Conservation (phyloP, 495 filamentous ascomycete species). For the Penicillium chermesinum region DNA sequence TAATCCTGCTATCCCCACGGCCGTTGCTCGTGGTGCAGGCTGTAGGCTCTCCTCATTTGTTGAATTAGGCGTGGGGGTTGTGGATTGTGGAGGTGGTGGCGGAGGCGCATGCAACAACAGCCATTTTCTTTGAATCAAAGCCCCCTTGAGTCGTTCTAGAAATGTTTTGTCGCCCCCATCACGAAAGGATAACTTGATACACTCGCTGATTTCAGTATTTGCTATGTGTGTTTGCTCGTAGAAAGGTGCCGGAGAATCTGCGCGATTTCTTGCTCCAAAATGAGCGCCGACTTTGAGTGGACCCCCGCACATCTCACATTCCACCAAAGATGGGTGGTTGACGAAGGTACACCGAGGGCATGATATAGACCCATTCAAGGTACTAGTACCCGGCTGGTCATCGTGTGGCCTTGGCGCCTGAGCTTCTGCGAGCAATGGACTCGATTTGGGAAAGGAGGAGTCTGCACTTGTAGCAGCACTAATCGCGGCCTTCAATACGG, state of each 20-base stretch:
- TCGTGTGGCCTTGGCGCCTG: constrained; percentile 5
- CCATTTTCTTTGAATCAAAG: constrained; percentile 93
- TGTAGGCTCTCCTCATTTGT: constrained; percentile 17
- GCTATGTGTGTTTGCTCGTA: constrained; percentile 34
- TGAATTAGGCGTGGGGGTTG: constrained; percentile 16
- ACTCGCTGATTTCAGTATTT: constrained; percentile 59
- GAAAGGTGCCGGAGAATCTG: constrained; percentile 76
- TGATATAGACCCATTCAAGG: constrained; percentile 16
- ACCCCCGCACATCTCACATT: constrained; percentile 89
- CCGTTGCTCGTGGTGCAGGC: constrained; percentile 47
- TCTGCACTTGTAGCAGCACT: constrained; percentile 56
- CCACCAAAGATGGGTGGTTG: constrained; percentile 81
- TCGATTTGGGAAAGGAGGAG: constrained; percentile 17
- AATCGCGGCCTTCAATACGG: constrained; percentile 80
- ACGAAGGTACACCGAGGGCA: constrained; percentile 92
- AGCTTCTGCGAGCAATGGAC: constrained; percentile 11
- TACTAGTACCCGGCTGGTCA: neutral
- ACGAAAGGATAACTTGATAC: constrained; percentile 87
- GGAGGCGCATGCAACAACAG: constrained; percentile 89
- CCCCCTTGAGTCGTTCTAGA: constrained; percentile 78
- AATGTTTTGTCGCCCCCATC: constrained; percentile 86
- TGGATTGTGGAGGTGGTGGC: constrained; percentile 53
- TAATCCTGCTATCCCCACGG: constrained; percentile 86
- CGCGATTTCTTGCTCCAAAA: constrained; percentile 26
- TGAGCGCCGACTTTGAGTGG: constrained; percentile 46